Evolutionary conservation across 2,329 filamentous ascomycete species (phyloP).

Genomic region (Neobulgaria alba): DNA sequence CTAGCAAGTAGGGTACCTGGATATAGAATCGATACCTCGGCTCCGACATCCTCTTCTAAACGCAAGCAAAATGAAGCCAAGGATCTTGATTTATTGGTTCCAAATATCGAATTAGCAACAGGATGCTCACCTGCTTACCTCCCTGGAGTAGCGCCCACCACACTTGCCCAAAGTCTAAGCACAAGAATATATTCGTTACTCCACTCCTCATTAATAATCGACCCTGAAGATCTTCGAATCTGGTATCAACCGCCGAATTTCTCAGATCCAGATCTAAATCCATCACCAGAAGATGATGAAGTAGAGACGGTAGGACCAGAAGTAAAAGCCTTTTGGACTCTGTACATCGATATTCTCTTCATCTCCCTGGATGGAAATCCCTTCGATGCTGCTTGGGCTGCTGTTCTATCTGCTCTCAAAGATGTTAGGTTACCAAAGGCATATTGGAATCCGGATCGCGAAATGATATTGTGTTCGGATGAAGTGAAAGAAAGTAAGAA

Average conservation of each 20-base stretch:
- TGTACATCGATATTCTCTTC: slow-evolving; percentile 93
- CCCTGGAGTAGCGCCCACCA: slow-evolving; percentile 72
- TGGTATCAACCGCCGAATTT: slow-evolving; percentile 47
- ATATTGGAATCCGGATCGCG: slow-evolving; percentile 74
- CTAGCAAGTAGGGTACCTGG: slow-evolving; percentile 65
- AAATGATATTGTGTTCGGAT: slow-evolving; percentile 68
- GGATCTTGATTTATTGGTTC: slow-evolving; percentile 70
- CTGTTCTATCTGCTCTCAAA: slow-evolving; percentile 69
- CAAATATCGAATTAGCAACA: slow-evolving; percentile 87
- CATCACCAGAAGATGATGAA: slow-evolving; percentile 30
- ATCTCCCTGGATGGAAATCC: slow-evolving; percentile 87
- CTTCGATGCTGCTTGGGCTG: slow-evolving; percentile 85
- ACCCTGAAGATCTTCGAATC: slow-evolving; percentile 62
- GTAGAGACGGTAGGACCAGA: slow-evolving; percentile 31
- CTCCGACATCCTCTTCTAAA: slow-evolving; percentile 24
- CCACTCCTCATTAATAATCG: slow-evolving; percentile 60
- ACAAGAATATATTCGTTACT: slow-evolving; percentile 71
- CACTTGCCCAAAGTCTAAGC: slow-evolving; percentile 72
- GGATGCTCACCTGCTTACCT: slow-evolving; percentile 81
- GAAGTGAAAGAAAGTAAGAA: slow-evolving; percentile 41
- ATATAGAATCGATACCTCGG: slow-evolving; percentile 39
- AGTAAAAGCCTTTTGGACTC: slow-evolving; percentile 83
- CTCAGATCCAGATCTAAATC: slow-evolving; percentile 35
- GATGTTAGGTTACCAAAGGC: slow-evolving; percentile 72
- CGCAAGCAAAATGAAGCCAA: slow-evolving; percentile 36